Evolutionary conservation across 2,329 filamentous ascomycete species (phyloP).

Genomic region (Penicillium sp.): DNA sequence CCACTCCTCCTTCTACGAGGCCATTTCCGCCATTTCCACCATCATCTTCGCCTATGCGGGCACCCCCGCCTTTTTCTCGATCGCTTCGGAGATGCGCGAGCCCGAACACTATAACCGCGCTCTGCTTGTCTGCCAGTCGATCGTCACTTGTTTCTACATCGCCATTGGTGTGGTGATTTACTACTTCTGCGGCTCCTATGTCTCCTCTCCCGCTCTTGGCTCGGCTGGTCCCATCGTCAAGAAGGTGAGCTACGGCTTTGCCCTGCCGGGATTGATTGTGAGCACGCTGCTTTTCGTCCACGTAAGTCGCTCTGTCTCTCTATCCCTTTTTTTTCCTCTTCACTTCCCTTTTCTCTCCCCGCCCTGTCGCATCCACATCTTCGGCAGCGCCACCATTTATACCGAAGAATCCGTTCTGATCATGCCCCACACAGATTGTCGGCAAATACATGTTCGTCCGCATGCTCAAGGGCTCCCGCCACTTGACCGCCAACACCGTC

Average conservation of each 20-base stretch:
- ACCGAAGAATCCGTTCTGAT: neutral
- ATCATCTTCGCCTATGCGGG: conserved; percentile 28
- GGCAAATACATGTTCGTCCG: conserved; percentile 21
- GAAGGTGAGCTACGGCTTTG: conserved; percentile 42
- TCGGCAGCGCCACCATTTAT: no score
- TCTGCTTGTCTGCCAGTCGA: conserved; percentile 29
- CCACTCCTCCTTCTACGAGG: conserved; percentile 21
- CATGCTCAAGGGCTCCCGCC: conserved; percentile 18
- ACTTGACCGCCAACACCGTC: conserved; percentile 17
- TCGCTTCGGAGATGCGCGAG: conserved; percentile 37
- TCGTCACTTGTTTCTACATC: conserved; percentile 33
- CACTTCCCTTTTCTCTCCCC: no score
- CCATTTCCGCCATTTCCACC: conserved; percentile 26
- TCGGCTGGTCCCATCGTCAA: conserved; percentile 39
- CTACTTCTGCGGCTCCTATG: conserved; percentile 43
- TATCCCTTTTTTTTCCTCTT: no score
- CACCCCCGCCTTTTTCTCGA: conserved; percentile 31
- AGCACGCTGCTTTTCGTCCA: conserved; percentile 21
- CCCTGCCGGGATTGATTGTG: conserved; percentile 29
- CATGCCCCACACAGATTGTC: conserved; percentile 9
- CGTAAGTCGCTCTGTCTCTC: no score
- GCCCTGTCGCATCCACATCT: no score
- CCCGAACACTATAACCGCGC: conserved; percentile 29
- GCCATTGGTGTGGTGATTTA: conserved; percentile 40
- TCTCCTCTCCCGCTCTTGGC: conserved; percentile 45